Evolutionary conservation across 345 rosid species (phyloP).

Genomic region (Firmiana major): DNA sequence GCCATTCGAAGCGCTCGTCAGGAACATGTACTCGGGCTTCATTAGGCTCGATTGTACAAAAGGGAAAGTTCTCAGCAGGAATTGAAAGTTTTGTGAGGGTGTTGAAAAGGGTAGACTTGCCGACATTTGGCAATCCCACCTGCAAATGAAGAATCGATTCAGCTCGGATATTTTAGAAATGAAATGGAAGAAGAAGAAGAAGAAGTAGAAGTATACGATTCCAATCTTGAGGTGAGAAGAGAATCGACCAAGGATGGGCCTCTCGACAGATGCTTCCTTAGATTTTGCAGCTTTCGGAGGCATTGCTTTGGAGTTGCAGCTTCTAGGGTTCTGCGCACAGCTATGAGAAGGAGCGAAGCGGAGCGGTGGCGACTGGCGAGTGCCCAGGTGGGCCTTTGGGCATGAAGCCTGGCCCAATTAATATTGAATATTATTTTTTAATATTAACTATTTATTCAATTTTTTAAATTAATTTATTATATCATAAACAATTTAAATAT

Average conservation of each 20-base stretch:
- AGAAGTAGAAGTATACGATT: slow-evolving; percentile 45
- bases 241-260: slow-evolving; percentile 95
- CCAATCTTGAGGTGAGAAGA: slow-evolving; percentile 99
- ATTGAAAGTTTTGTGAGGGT: slow-evolving; percentile 88
- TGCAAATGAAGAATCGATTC: slow-evolving; percentile 19
- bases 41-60: slow-evolving; percentile 95
- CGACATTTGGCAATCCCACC: slow-evolving; percentile 98
- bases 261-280: slow-evolving; percentile 85
- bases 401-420: too few relatives aligned
- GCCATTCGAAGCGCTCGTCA: slow-evolving; percentile 94
- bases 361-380: too few relatives aligned
- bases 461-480: too few relatives aligned
- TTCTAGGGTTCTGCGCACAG: neutral
- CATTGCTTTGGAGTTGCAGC: slow-evolving; percentile 32
- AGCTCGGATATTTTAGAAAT: neutral
- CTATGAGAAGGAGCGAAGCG: too few relatives aligned
- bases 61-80: slow-evolving; percentile 98
- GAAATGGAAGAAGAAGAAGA: neutral
- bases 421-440: too few relatives aligned
- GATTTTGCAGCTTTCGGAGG: slow-evolving; percentile 90
- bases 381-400: too few relatives aligned
- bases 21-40: slow-evolving; percentile 93
- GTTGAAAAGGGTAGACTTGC: slow-evolving; percentile 95
- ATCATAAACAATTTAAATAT: too few relatives aligned
- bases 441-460: too few relatives aligned